Base-by-base conservation (phyloP, 371 early-diverging fungal species). In the Saksenaea vasiformis region DNA sequence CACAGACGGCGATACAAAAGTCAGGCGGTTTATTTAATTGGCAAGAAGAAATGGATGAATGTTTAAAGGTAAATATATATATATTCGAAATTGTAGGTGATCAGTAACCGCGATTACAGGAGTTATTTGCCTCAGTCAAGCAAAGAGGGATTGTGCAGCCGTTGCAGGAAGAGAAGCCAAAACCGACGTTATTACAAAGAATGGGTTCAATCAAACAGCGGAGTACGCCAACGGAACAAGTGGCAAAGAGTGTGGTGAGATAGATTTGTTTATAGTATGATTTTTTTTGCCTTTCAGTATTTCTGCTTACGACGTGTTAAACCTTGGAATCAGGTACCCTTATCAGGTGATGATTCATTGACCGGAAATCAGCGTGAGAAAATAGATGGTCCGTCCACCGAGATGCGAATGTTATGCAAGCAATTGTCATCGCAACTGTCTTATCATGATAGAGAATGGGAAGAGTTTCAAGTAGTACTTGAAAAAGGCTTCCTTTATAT, bases 401-500 rank as follows among this genome's bases (percentile, higher is more conserved):
- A 47, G 24, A 47, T 10, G 10, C 51, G 51, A 11, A 4, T 47
- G 22, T 8, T 47, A 22, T 47, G 22, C 51, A 47, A 47, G 22
- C 17, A 22, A 8, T 22, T 26, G 11, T 47, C 51, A 4, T 22
- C 51, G 8, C 31, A 31, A 7, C 22, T 22, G 5, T 22, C 24
- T 3, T 19, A 47, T n/a, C 11, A 2, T 39, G 11, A 47, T 37
- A 60, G 58, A 15, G 57, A 56, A 17, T 70, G 71, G 71, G 60
- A 63, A 28, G 56, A 56, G 1, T 70, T 67, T 56, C 66, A 63
- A 67, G 67, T 63, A 34, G 63, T 67, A 31, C 60, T 70, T 27
- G 60, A 68, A 35, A 62, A 61, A 41, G 72, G 72, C 11, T 66
- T 27, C n/a, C 60, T 72, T 26, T 22, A 59, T 43, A 66, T 37